Evolutionary conservation across 148 eudicot genomes (phyloP), one percentile per base, ranked within the genome.

Genomic region (Camellia sinensis): DNA sequence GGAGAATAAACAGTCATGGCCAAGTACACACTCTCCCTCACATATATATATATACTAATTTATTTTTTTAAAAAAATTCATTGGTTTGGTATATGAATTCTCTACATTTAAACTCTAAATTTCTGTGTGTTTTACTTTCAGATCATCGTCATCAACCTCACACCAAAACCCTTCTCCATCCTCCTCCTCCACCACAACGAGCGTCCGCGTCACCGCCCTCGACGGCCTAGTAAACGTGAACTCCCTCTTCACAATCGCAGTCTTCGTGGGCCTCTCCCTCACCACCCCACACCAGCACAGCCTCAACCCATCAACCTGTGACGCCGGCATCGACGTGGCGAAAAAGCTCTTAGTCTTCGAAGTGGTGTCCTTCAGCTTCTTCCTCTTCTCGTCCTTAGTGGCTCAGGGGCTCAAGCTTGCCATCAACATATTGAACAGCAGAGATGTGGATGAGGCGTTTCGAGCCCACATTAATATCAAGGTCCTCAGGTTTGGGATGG

Each of bases 171-270:
- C n/a, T n/a, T n/a, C n/a, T n/a, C n/a, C n/a, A n/a, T n/a, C 7
- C 78, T 6, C 8, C 75, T 50, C n/a, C n/a, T n/a, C n/a, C n/a
- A n/a, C 85, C 17, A 89, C 97, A 44, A 89, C 97, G 19, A 87
- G 91, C 73, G 89, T 93, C 53, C 94, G 91, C 67, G 93, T 93
- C 80, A 93, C 97, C 0, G 94, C 97, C 5, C 80, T 93, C 3
- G 97, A 93, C 84, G 94, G 94, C 14, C 85, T 93, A 2, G 94
- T 91, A 0, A 91, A 89, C 78, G 94, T 93, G 0, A 93, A 93
- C 87, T 93, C 97, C 5, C 92, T 93, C 80, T 93, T 93, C 87
- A 93, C 97, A 0, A 87, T 93, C 72, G 97, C 94, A 19, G 92
- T 90, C 76, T 93, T 93, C 78, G 93, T 91, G 2, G 97, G 94